phyloP scores from a whole-genome alignment of 768 basidiomycete genomes.

The Suillus bovinus region DNA sequence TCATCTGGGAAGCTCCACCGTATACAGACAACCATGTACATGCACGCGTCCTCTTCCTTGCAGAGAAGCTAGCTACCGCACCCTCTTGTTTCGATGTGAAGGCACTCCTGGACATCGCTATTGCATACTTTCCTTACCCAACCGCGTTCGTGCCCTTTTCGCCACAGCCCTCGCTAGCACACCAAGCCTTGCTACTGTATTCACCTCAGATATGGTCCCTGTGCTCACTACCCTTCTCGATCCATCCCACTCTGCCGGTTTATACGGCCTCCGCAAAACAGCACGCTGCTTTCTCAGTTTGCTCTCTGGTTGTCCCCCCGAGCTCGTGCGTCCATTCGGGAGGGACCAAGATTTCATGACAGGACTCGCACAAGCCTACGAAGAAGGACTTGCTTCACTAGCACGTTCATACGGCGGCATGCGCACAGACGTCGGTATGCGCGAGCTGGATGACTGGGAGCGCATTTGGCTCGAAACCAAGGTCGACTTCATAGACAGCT shows the following conservation, averaged over 20 bases:
- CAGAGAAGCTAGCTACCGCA: slow-evolving; percentile 50
- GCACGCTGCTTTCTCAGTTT: slow-evolving; percentile 57
- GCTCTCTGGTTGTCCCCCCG: slow-evolving; percentile 49
- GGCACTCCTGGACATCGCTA: slow-evolving; percentile 61
- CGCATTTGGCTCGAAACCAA: slow-evolving; percentile 72
- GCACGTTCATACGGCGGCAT: slow-evolving; percentile 64
- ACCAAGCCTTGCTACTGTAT: slow-evolving; percentile 31
- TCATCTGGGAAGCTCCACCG: slow-evolving; percentile 54
- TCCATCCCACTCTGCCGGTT: slow-evolving; percentile 43
- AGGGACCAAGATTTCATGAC: slow-evolving; percentile 52
- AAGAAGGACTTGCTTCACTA: slow-evolving; percentile 53
- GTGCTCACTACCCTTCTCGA: slow-evolving; percentile 54
- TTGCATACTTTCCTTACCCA: slow-evolving; percentile 51
- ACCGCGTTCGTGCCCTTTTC: slow-evolving; percentile 49
- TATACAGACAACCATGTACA: slow-evolving; percentile 47
- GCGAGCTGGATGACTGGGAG: slow-evolving; percentile 64
- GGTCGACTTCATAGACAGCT: slow-evolving; percentile 66
- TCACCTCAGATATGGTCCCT: slow-evolving; percentile 52
- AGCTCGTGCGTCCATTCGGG: slow-evolving; percentile 52
- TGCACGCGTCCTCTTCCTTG: slow-evolving; percentile 51
- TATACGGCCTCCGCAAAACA: slow-evolving; percentile 67
- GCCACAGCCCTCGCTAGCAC: slow-evolving; percentile 37
- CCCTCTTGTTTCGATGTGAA: slow-evolving; percentile 47
- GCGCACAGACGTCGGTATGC: slow-evolving; percentile 25
- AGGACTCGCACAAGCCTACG: slow-evolving; percentile 61